Percentiles rank a stretch among this genome's conserved stretches.
Evolutionary conservation across 495 filamentous ascomycete species (phyloP).

Genomic region (Sabuloglossum arenarium): DNA sequence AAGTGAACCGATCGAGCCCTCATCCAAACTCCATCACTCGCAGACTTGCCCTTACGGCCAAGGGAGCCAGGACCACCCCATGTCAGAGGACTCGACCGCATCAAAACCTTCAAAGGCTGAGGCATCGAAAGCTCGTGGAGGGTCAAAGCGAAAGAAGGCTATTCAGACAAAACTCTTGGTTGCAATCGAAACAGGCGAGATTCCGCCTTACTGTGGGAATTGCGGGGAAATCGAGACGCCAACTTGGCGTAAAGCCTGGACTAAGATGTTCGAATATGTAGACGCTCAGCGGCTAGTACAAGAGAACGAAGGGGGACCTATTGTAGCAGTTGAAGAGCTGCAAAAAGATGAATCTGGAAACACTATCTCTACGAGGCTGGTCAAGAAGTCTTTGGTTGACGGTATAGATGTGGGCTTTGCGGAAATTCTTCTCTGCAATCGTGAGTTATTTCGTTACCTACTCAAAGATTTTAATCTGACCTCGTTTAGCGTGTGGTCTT

Average conservation of each 20-base stretch:
- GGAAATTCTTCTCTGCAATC: constrained; percentile 70
- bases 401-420: constrained; percentile 37
- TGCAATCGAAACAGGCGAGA: constrained; percentile 46
- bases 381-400: constrained; percentile 57
- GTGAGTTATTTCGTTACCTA: constrained; percentile 26
- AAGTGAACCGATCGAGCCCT: constrained; percentile 33
- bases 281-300: constrained; percentile 43
- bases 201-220: constrained; percentile 73
- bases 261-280: constrained; percentile 38
- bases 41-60: constrained; percentile 23
- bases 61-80: not conserved
- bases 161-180: constrained; percentile 44
- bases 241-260: constrained; percentile 82
- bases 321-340: constrained; percentile 43
- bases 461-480: not conserved
- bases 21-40: constrained; percentile 20
- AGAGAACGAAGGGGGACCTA: constrained; percentile 35
- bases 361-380: constrained; percentile 38
- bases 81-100: not conserved
- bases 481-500: constrained; percentile 51
- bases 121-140: constrained; percentile 18
- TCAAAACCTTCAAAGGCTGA: not conserved
- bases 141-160: constrained; percentile 28
- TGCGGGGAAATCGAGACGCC: constrained; percentile 90
- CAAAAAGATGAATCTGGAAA: constrained; percentile 36